phyloP scores from a whole-genome alignment of 768 basidiomycete species.

The Podaxis sp. region DNA sequence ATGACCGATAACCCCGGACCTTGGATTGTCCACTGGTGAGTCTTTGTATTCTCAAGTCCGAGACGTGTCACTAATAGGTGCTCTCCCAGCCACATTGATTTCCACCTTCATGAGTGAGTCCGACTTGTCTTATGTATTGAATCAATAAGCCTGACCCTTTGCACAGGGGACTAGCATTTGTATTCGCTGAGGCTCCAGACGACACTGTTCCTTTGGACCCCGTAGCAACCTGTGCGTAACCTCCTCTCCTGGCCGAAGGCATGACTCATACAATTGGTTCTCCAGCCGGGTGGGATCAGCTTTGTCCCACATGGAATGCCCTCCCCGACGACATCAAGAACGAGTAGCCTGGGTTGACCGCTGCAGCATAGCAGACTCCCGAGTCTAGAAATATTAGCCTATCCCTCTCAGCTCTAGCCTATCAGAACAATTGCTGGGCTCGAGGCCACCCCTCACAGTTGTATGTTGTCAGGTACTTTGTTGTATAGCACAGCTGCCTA shows the following conservation, averaged over 20 bases:
- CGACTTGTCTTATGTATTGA: neutral
- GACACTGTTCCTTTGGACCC: neutral
- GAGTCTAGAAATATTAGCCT: no score
- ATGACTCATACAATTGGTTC: neutral
- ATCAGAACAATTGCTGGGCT: no score
- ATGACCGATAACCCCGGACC: conserved; percentile 50
- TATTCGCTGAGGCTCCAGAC: conserved; percentile 31
- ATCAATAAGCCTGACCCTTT: neutral
- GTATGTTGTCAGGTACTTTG: no score
- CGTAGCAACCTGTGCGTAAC: neutral
- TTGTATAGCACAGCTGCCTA: no score
- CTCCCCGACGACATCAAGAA: neutral
- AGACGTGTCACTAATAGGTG: neutral
- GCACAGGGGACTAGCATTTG: conserved; percentile 30
- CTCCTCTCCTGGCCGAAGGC: neutral
- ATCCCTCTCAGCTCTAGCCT: no score
- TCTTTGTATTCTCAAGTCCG: neutral
- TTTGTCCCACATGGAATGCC: neutral
- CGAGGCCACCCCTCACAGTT: no score
- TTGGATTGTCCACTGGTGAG: conserved; percentile 49
- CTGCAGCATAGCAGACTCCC: no score
- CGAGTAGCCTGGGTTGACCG: neutral
- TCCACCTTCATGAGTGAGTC: conserved; percentile 43
- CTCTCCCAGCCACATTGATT: conserved; percentile 47
- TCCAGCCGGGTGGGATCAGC: neutral